phyloP scores from a whole-genome alignment of 2,329 filamentous ascomycete genomes.

The Lasiodiplodia sp. region DNA sequence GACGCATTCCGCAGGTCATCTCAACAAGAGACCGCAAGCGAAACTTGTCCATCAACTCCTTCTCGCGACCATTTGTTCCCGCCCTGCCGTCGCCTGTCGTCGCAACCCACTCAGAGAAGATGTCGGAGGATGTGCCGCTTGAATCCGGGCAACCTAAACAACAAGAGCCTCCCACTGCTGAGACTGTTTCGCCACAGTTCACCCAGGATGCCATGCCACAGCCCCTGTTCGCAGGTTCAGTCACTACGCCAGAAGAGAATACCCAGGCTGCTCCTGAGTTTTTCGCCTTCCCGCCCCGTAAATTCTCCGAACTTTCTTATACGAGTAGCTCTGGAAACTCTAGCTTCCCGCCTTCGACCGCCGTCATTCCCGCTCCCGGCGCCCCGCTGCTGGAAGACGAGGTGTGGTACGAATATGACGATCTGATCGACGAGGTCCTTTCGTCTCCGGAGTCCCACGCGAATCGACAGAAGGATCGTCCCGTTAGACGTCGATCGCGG shows the following conservation, averaged over 20 bases:
- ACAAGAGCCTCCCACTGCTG: not conserved
- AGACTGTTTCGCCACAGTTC: conserved; percentile 4
- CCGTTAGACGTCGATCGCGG: conserved; percentile 18
- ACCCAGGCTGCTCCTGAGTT: conserved; percentile 63
- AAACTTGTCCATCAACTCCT: conserved; percentile 76
- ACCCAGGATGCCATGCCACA: conserved; percentile 12
- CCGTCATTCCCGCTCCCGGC: conserved; percentile 67
- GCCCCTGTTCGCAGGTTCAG: conserved; percentile 12
- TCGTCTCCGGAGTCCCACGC: conserved; percentile 19
- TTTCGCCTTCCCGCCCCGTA: conserved; percentile 74
- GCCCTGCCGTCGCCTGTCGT: conserved; percentile 50
- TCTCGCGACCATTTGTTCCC: conserved; percentile 78
- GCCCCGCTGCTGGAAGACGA: conserved; percentile 80
- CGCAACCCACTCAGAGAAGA: conserved; percentile 30
- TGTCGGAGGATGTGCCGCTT: conserved; percentile 4
- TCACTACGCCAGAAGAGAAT: conserved; percentile 27
- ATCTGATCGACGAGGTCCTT: conserved; percentile 77
- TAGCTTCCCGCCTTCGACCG: conserved; percentile 68
- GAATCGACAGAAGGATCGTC: conserved; percentile 8
- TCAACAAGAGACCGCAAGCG: conserved; percentile 69
- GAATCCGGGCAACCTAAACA: not conserved
- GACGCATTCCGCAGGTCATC: conserved; percentile 83
- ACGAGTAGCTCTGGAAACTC: conserved; percentile 71
- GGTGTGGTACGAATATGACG: conserved; percentile 93
- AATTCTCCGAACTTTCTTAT: conserved; percentile 72